Base-by-base conservation (phyloP, 129 eudicot species). In the Tagetes erecta region DNA sequence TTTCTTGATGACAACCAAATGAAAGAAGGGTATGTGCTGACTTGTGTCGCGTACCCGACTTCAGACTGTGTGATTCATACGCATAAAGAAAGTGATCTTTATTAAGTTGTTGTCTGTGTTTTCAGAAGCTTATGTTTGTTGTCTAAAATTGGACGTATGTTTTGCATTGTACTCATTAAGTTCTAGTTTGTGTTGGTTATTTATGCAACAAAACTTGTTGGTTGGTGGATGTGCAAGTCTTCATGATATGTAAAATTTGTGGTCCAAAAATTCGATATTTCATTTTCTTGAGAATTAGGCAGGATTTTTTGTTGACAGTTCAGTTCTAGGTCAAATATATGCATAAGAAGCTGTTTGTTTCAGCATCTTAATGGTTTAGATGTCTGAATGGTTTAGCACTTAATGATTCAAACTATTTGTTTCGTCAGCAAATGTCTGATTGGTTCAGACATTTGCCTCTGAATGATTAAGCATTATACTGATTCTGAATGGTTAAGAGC, bases 61-160 rank as follows among this genome's bases (percentile, higher is more conserved):
- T 53, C 84, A 0, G 98, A 93, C 74, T 88, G 92, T 80, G 96
- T 90, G 71, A 86, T 93, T 45, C 95, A 87, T 76, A 87, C 98
- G 30, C 98, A 87, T 76, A 93, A 90, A 87, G 98, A 93, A 78
- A 60, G 72, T 44, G 98, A 90, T 80, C 89, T 93, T 60, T 90
- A 86, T 74, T 87, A 62, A 86, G 83, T 38, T 55, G 2, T 46
- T 6, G 6, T 39, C 20, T 41, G 27, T 12, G 57, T n/a, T 73
- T 75, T 31, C 50, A 27, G 5, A 4, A 37, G 3, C 39, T 44
- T 12, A 40, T 63, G 5, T 39, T 71, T 50, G 46, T 62, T 50
- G 77, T 78, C 47, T 49, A 60, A 42, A 70, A 70, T 70, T 3
- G 46, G 62, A 70, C 46, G 2, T 39, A 31, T 59, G 40, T 30